Percentiles rank a stretch among this genome's conserved stretches.
These are phyloP conservation scores for Russula sp. DNA, from an alignment of 768 basidiomycete species.

Conservation along the genomic window DNA sequence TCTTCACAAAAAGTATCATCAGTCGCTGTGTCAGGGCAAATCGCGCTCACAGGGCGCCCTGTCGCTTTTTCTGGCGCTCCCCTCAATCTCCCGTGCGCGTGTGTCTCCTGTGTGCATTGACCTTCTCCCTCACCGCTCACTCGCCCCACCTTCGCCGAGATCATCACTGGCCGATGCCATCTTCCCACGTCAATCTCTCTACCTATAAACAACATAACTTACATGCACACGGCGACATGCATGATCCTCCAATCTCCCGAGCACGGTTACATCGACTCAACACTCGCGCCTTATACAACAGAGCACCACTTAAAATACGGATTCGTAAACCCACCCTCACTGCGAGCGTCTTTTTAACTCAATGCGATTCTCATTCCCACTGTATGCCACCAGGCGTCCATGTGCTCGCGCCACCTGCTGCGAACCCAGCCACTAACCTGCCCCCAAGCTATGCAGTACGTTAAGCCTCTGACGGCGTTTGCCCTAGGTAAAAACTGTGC, in stretches of 20 bases:
- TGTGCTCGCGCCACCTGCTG: slow-evolving; percentile 18
- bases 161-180: slow-evolving; percentile 14
- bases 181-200: slow-evolving; percentile 15
- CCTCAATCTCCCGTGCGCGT: slow-evolving; percentile 9
- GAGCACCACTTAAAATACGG: slow-evolving; percentile 4
- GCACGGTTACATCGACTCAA: slow-evolving; percentile 10
- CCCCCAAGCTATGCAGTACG: slow-evolving; percentile 8
- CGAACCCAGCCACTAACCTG: slow-evolving; percentile 12
- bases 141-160: slow-evolving; percentile 19
- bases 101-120: slow-evolving; percentile 1
- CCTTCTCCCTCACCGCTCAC: slow-evolving; percentile 3
- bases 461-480: slow-evolving; percentile 10
- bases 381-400: slow-evolving; percentile 20
- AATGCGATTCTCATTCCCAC: slow-evolving; percentile 18
- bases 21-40: slow-evolving; percentile 16
- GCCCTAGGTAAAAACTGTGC: background rate
- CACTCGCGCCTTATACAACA: slow-evolving; percentile 5
- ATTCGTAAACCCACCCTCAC: background rate
- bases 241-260: slow-evolving; percentile 14
- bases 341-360: slow-evolving; percentile 6
- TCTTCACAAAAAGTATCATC: slow-evolving; percentile 7
- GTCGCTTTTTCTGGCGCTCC: slow-evolving; percentile 11
- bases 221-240: slow-evolving; percentile 4
- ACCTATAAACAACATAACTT: background rate
- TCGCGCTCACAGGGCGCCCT: slow-evolving; percentile 17